phyloP scores from a whole-genome alignment of 2,329 filamentous ascomycete species.

The Monilinia aucupariae region DNA sequence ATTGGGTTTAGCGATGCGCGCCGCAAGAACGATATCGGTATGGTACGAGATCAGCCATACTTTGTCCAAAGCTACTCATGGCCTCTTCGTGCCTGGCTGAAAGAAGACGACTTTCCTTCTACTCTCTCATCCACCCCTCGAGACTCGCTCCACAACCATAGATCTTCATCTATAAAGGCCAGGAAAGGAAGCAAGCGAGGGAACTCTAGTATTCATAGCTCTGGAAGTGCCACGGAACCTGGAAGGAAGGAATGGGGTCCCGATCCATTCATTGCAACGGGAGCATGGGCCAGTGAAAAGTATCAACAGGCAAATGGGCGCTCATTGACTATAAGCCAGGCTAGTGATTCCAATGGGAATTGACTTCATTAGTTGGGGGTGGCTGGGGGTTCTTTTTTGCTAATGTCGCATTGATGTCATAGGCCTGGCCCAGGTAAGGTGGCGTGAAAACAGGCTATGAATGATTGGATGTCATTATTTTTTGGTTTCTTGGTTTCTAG shows the following conservation, averaged over 20 bases:
- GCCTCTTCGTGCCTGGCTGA: not conserved
- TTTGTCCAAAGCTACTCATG: not conserved
- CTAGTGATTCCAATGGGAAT: slow-evolving; percentile 1
- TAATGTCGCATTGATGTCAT: not conserved
- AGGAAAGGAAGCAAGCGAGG: slow-evolving; percentile 24
- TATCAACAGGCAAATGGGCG: slow-evolving; percentile 4
- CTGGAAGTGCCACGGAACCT: slow-evolving; percentile 16
- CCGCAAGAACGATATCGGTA: not conserved
- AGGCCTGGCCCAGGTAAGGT: not conserved
- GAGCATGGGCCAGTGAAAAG: slow-evolving; percentile 22
- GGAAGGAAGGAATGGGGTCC: slow-evolving; percentile 17
- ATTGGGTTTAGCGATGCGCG: not conserved
- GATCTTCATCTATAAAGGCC: slow-evolving; percentile 11
- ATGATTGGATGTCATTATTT: not conserved
- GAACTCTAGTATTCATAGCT: slow-evolving; percentile 20
- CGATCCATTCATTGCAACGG: slow-evolving; percentile 19
- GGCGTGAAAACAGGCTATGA: slow-evolving; percentile 7
- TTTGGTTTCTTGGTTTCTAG: not conserved
- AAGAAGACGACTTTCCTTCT: not conserved
- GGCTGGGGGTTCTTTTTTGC: not conserved
- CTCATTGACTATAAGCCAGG: slow-evolving; percentile 23
- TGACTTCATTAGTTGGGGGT: not conserved
- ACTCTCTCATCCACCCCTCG: not conserved
- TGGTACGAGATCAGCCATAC: not conserved
- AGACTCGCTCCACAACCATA: slow-evolving; percentile 1